Evolutionary conservation across 192 early-diverging fungal species (phyloP), one percentile per base, ranked within the genome.

Genomic region (Entrophospora sp.): DNA sequence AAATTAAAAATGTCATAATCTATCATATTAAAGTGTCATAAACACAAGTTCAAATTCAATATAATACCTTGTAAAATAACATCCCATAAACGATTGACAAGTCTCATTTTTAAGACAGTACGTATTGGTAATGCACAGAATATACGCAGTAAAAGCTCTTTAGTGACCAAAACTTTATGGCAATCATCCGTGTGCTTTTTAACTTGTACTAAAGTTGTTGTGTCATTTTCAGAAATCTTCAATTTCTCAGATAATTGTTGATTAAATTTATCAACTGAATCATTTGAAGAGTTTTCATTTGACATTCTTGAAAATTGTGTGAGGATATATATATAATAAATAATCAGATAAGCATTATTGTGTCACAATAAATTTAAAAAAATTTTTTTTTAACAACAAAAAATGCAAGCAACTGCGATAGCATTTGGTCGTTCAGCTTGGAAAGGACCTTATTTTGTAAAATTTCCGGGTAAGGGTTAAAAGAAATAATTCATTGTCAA

Each of bases 401-500:
- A n/a, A n/a, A n/a, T n/a, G n/a, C n/a, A n/a, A n/a, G n/a, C n/a
- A n/a, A n/a, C n/a, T n/a, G n/a, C n/a, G n/a, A n/a, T n/a, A n/a
- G n/a, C n/a, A n/a, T n/a, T n/a, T n/a, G n/a, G n/a, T n/a, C n/a
- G n/a, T n/a, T n/a, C n/a, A n/a, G n/a, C n/a, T n/a, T n/a, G n/a
- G n/a, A n/a, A n/a, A 57, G 55, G 55, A 36, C 55, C 55, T 1
- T 57, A 36, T 22, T 57, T 57, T 57, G 55, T 57, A 36, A 57
- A 57, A 20, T 35, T 57, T 13, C 55, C 55, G 4, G 49, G 49
- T 52, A 52, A 52, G 3, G 14, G 16, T 27, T 18, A 10, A 20
- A 48, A 24, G 12, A 9, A 48, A 12, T 30, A 4, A 24, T 52
- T 52, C 30, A 28, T 31, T 10, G 0, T 30, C 24, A n/a, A n/a